Evolutionary conservation across 768 basidiomycete species (phyloP), one percentile per base, ranked within the genome.

Genomic region (Ramaria sp.): DNA sequence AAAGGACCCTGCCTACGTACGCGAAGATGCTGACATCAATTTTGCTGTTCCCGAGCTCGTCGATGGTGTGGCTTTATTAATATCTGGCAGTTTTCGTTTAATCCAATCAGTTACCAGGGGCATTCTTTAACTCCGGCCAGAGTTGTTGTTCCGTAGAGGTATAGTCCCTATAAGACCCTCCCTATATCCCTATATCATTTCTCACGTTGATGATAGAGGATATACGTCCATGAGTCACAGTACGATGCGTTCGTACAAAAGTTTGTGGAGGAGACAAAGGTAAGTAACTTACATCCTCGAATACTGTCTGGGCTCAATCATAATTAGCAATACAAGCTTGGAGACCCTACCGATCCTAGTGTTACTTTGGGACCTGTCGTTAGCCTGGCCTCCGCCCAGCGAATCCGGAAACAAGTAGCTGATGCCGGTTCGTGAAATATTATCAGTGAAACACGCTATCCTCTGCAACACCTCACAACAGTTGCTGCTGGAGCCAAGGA

Each of bases 71-170:
- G 62, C 15, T 38, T 17, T 52, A 20, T 27, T 10, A 1, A n/a
- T 37, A n/a, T 17, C 19, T 27, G 27, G 27, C 31, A 46, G 3
- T 41, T 33, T n/a, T 45, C 42, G 17, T 1, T 47, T 48, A 15
- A 15, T n/a, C 22, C 17, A 11, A 54, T 37, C 11, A 24, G 43
- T 37, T 20, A 41, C 1, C 63, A 91, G 89, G 91, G 38, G 86
- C 91, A 4, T 84, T 94, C 72, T 99, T 92, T 76, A 98, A 98
- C 70, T 93, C 94, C 15, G 96, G 96, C 1, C 96, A 99, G 71
- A 94, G 91, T 61, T 98, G 95, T 69, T 97, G 95, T 66, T 83
- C 88, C 0, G 75, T 98, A 59, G 96, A 99, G 75, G 88, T 87
- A 59, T 15, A 73, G 56, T 30, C 64, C 5, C 37, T 24, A 27